A percentile compares a stretch with the other conserved stretches of the same genome.
Evolutionary conservation across 1,284 basidiomycete genomes (phyloP).

Genomic region (Trichosporon faecale): DNA sequence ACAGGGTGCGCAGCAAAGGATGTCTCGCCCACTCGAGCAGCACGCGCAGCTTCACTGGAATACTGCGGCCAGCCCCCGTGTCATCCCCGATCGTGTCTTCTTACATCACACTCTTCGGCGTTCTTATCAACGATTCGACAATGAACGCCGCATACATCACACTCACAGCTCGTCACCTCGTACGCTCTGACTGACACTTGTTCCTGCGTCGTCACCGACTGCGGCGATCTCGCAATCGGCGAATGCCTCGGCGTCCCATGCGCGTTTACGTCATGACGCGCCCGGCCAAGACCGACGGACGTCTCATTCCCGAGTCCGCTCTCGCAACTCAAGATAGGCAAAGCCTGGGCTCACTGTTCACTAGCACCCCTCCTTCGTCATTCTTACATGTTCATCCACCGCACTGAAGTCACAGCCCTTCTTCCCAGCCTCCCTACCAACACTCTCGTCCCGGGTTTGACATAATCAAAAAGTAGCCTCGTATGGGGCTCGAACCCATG

Average conservation of each 20-base stretch:
- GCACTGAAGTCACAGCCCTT: too few relatives aligned
- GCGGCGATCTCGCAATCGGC: neutral
- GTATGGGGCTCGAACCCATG: slow-evolving; percentile 12
- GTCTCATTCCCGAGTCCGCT: neutral
- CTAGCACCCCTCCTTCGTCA: neutral
- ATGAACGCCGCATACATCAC: neutral
- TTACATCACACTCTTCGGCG: neutral
- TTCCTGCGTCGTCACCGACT: neutral
- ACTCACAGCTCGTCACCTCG: neutral
- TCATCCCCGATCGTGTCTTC: neutral
- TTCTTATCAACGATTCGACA: neutral
- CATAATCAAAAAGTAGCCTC: slow-evolving; percentile 5
- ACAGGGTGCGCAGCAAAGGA: neutral
- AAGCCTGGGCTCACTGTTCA: neutral
- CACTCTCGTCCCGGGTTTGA: too few relatives aligned
- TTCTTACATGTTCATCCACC: neutral
- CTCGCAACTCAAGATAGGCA: too few relatives aligned
- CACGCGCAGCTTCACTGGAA: neutral
- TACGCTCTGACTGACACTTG: neutral
- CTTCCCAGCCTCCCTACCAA: too few relatives aligned
- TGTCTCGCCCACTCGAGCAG: neutral
- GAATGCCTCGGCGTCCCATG: neutral
- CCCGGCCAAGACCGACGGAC: neutral
- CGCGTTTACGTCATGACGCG: neutral
- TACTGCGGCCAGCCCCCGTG: neutral